Evolutionary conservation across 441 rosid species (phyloP), one percentile per base, ranked within the genome.

Genomic region (Aleurites moluccanus): DNA sequence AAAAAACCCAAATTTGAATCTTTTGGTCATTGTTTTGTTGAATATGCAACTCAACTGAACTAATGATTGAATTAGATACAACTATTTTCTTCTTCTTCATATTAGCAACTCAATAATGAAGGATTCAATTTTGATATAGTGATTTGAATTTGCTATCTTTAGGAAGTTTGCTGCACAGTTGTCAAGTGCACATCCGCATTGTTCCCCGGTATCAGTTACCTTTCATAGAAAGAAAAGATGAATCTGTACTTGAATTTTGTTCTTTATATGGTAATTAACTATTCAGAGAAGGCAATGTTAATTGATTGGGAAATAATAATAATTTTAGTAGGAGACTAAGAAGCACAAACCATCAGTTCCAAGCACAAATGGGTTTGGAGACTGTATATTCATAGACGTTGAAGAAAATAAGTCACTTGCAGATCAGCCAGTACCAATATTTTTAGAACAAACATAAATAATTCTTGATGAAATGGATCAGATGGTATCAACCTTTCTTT

Each of bases 381-480:
- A 89, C 16, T 88, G 73, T 79, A 84, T 83, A 75, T 84, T 86
- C 73, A 53, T 84, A 30, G 96, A 90, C 72, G 89, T 20, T 35
- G 94, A 86, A 45, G 89, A 79, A 3, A 71, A 70, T 62, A 79
- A 80, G 75, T 74, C 77, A 38, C 52, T 77, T 9, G 30, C 55
- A 74, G 94, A 92, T 59, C 84, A 79, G 15, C 83, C 92, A 0
- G 88, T 85, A 65, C 92, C 97, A 50, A 90, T 90, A 96, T 85
- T 80, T 57, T 78, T 90, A 63, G 96, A 92, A 80, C 89, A 90
- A 75, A 80, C 88, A n/a, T 91, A 82, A 85, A 78, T 78, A 68
- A 78, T 76, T 71, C 74, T 61, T 8, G 73, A 64, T 64, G 91
- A 86, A 80, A 66, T 83, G 78, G 87, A 93, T 74, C 80, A 83